These are phyloP conservation scores for Leccinum variicolor DNA, from an alignment of 768 basidiomycete genomes.

Conservation along the genomic window DNA sequence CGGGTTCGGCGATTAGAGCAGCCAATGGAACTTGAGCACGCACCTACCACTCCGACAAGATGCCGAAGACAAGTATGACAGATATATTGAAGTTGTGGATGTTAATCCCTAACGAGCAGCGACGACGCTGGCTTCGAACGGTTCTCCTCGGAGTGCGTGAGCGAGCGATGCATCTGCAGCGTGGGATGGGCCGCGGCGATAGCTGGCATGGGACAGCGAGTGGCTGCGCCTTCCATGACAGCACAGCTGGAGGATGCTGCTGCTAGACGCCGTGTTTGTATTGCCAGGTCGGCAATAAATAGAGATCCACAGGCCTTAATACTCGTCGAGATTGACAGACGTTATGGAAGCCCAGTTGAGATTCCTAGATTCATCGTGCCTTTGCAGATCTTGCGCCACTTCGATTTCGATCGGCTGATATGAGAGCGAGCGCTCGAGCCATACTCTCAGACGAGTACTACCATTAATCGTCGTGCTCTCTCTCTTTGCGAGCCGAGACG, in stretches of 20 bases:
- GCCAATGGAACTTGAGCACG: constrained; percentile 4
- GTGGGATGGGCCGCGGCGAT: constrained; percentile 27
- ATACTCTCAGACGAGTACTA: background rate
- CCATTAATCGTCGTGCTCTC: background rate
- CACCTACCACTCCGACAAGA: constrained; percentile 11
- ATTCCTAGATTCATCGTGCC: constrained; percentile 20
- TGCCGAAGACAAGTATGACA: constrained; percentile 5
- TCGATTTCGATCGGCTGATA: constrained; percentile 16
- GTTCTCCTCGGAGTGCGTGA: constrained; percentile 25
- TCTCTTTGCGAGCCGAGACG: constrained; percentile 2
- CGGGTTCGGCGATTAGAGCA: constrained; percentile 10
- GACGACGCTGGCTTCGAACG: constrained; percentile 7
- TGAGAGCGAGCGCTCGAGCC: background rate
- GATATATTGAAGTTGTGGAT: constrained; percentile 12
- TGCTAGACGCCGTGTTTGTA: constrained; percentile 15
- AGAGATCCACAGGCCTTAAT: constrained; percentile 21
- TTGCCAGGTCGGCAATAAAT: constrained; percentile 1
- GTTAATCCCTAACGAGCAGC: constrained; percentile 20
- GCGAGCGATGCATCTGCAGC: background rate
- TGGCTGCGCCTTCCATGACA: constrained; percentile 12
- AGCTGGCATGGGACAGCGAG: constrained; percentile 5
- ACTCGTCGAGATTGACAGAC: constrained; percentile 22
- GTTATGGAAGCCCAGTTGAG: constrained; percentile 12
- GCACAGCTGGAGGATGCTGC: constrained; percentile 2
- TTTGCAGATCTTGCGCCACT: constrained; percentile 19